phyloP scores from a whole-genome alignment of 192 early-diverging fungal species.

The Coemansia sp. region DNA sequence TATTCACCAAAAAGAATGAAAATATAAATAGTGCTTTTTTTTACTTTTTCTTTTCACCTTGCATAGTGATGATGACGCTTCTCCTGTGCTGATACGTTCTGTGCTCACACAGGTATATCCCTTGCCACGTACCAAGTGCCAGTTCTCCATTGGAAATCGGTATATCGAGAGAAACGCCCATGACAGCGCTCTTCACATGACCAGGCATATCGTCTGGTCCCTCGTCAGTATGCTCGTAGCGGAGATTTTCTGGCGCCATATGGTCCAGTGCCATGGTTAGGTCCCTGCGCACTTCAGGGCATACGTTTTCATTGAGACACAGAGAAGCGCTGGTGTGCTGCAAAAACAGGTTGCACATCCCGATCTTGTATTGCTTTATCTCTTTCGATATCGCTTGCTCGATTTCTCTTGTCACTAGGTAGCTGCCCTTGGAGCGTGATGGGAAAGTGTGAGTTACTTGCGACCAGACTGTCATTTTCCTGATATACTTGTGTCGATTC shows the following conservation, averaged over 20 bases:
- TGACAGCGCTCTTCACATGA: constrained; percentile 79
- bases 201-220: constrained; percentile 92
- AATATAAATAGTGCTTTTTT: not conserved
- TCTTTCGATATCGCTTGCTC: constrained; percentile 54
- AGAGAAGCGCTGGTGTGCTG: constrained; percentile 91
- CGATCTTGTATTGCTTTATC: constrained; percentile 64
- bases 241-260: constrained; percentile 75
- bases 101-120: constrained; percentile 79
- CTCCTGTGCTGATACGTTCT: constrained; percentile 60
- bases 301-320: constrained; percentile 86
- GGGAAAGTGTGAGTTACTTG: constrained; percentile 65
- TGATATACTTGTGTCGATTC: not conserved
- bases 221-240: constrained; percentile 81
- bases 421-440: constrained; percentile 66
- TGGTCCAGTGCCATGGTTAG: constrained; percentile 86
- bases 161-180: constrained; percentile 84
- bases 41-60: constrained; percentile 63
- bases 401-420: constrained; percentile 75
- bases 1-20: not conserved
- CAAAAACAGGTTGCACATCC: constrained; percentile 85
- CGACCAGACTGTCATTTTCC: constrained; percentile 57
- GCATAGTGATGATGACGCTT: constrained; percentile 71
- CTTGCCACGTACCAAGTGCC: constrained; percentile 85
- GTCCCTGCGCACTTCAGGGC: constrained; percentile 72
- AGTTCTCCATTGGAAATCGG: constrained; percentile 79